A percentile compares a stretch with the other conserved stretches of the same genome.
phyloP scores from a whole-genome alignment of 2,329 filamentous ascomycete species.

The Ploettnerulaceae sp. region DNA sequence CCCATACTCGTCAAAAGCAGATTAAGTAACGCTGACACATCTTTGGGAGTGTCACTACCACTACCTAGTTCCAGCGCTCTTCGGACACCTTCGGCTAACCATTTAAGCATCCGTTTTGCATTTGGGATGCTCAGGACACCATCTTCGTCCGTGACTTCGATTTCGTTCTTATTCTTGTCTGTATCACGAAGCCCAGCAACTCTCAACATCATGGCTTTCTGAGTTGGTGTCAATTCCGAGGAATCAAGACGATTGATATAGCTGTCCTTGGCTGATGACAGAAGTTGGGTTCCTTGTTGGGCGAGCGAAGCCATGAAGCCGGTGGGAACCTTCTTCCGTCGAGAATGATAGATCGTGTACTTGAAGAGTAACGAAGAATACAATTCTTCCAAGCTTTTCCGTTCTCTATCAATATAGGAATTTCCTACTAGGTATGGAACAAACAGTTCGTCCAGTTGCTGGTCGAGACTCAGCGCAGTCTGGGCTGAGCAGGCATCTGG shows the following conservation, averaged over 20 bases:
- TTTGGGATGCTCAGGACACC: slow-evolving; percentile 76
- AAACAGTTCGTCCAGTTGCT: slow-evolving; percentile 73
- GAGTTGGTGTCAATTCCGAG: slow-evolving; percentile 79
- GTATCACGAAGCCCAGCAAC: slow-evolving; percentile 79
- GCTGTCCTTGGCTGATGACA: slow-evolving; percentile 82
- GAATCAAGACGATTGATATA: slow-evolving; percentile 87
- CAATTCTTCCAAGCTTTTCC: slow-evolving; percentile 67
- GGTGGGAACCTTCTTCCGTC: slow-evolving; percentile 80
- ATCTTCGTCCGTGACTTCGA: slow-evolving; percentile 87
- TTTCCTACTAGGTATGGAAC: slow-evolving; percentile 65
- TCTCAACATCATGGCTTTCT: slow-evolving; percentile 84
- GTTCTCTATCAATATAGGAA: slow-evolving; percentile 66
- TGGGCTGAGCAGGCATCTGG: slow-evolving; percentile 86
- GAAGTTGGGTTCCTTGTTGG: slow-evolving; percentile 82
- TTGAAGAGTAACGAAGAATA: slow-evolving; percentile 94
- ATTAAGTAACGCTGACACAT: slow-evolving; percentile 79
- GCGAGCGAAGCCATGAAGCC: slow-evolving; percentile 91
- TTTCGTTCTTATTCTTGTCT: slow-evolving; percentile 73
- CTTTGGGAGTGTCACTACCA: slow-evolving; percentile 84
- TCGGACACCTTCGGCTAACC: slow-evolving; percentile 92
- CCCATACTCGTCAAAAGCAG: slow-evolving; percentile 84
- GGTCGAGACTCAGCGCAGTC: slow-evolving; percentile 69
- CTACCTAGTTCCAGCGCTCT: slow-evolving; percentile 86
- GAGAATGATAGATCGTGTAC: slow-evolving; percentile 90
- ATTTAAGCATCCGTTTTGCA: slow-evolving; percentile 97